A percentile compares a stretch with the other conserved stretches of the same genome.
Conservation (phyloP, 2,329 filamentous ascomycete species). For the Colletotrichum tofieldiae region DNA sequence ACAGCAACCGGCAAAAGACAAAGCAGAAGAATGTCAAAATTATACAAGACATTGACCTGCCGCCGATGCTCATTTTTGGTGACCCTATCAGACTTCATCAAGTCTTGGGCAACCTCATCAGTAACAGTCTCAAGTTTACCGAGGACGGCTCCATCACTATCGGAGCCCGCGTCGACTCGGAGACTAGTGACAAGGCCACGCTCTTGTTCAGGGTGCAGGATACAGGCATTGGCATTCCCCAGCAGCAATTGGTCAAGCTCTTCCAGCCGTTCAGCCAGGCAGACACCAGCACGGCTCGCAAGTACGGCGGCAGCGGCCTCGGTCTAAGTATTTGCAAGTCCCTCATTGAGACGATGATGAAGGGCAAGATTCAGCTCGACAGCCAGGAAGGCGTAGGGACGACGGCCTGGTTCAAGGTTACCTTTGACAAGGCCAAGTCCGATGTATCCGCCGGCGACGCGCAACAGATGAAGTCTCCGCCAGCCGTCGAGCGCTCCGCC, state of each 20-base stretch:
- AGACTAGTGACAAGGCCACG: slow-evolving; percentile 79
- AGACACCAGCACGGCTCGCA: slow-evolving; percentile 89
- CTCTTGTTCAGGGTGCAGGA: slow-evolving; percentile 90
- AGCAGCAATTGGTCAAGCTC: slow-evolving; percentile 85
- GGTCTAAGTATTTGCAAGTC: slow-evolving; percentile 96
- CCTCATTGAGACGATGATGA: slow-evolving; percentile 92
- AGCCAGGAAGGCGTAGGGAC: slow-evolving; percentile 82
- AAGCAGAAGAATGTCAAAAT: slow-evolving; percentile 76
- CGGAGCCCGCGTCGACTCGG: slow-evolving; percentile 79
- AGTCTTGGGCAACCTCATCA: slow-evolving; percentile 86
- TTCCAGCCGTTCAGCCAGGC: slow-evolving; percentile 96
- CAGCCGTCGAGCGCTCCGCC: slow-evolving; percentile 54
- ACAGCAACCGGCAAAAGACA: slow-evolving; percentile 76
- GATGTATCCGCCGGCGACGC: slow-evolving; percentile 72
- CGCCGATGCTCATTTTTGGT: slow-evolving; percentile 81
- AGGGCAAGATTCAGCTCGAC: slow-evolving; percentile 86
- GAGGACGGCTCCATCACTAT: slow-evolving; percentile 90
- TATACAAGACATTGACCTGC: slow-evolving; percentile 79
- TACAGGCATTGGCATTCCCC: slow-evolving; percentile 91
- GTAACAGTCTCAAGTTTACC: slow-evolving; percentile 96
- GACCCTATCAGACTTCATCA: slow-evolving; percentile 78
- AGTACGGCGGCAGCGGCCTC: slow-evolving; percentile 92
- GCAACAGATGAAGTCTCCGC: slow-evolving; percentile 56
- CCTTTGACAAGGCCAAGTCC: slow-evolving; percentile 84
- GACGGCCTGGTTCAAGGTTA: slow-evolving; percentile 83